Evolutionary conservation across 2,329 filamentous ascomycete species (phyloP).

Genomic region (Fusarium fracticaudum): DNA sequence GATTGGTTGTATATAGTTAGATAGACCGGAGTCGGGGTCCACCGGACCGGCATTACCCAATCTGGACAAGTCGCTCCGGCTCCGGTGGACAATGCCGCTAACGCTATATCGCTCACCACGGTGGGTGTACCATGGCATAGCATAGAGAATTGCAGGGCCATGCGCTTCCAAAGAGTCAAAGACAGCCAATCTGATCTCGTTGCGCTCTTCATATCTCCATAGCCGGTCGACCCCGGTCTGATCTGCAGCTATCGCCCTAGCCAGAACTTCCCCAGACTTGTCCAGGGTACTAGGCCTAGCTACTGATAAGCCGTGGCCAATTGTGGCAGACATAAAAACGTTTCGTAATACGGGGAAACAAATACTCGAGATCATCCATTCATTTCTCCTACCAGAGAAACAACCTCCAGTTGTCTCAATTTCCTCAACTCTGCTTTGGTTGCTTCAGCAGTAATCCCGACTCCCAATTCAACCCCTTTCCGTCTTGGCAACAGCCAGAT

Average conservation of each 20-base stretch:
- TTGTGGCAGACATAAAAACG: not conserved
- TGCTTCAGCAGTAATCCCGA: not conserved
- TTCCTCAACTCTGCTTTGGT: not conserved
- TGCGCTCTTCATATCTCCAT: not conserved
- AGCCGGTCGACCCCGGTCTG: constrained; percentile 4
- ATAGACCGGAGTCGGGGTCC: not conserved
- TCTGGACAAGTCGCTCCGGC: not conserved
- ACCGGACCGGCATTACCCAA: not conserved
- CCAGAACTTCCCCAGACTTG: not conserved
- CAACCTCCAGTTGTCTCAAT: not conserved
- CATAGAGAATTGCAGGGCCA: not conserved
- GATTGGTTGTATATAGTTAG: not conserved
- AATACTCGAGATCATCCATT: not conserved
- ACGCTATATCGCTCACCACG: not conserved
- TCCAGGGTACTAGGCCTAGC: not conserved
- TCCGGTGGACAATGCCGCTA: not conserved
- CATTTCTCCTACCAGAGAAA: not conserved
- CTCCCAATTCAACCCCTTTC: not conserved
- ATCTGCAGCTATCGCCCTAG: not conserved
- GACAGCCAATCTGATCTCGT: not conserved
- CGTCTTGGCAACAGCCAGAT: not conserved
- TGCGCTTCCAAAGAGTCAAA: too few relatives aligned
- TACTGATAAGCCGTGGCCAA: constrained; percentile 2
- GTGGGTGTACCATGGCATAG: not conserved
- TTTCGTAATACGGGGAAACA: not conserved